Conservation (phyloP, 164 flowering plant genomes). For the Umbilicus rupestris region DNA sequence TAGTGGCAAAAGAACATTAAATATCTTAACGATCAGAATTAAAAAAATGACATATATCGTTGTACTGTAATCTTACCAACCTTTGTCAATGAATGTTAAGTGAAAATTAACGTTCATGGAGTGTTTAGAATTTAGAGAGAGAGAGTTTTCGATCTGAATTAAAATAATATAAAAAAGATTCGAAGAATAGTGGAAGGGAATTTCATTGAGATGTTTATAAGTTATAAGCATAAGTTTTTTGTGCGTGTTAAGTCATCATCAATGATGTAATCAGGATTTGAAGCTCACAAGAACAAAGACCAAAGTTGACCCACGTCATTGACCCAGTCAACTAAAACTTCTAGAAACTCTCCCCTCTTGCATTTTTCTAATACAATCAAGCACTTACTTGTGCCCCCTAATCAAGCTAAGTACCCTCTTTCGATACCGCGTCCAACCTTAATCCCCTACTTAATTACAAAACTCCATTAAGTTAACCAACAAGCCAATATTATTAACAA, state of each 20-base stretch:
- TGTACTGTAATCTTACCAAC: no score
- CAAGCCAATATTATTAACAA: no score
- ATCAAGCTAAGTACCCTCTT: slow-evolving; percentile 1
- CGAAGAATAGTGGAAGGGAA: neutral
- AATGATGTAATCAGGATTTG: neutral
- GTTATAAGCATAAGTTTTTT: neutral
- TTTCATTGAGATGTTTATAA: no score
- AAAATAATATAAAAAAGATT: no score
- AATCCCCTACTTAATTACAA: neutral
- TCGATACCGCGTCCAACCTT: neutral
- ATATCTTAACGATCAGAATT: no score
- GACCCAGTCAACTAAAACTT: neutral
- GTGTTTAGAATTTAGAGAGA: no score
- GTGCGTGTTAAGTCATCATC: neutral
- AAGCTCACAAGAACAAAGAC: neutral
- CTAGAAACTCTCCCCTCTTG: neutral
- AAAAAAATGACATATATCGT: neutral
- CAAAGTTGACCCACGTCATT: slow-evolving; percentile 2
- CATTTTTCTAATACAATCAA: neutral
- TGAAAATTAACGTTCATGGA: no score
- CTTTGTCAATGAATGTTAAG: neutral
- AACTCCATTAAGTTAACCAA: no score
- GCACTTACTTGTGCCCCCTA: neutral
- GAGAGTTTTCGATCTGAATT: no score
- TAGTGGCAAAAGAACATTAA: no score